phyloP scores from a whole-genome alignment of 1,284 basidiomycete genomes.

The Marasmius sp. region DNA sequence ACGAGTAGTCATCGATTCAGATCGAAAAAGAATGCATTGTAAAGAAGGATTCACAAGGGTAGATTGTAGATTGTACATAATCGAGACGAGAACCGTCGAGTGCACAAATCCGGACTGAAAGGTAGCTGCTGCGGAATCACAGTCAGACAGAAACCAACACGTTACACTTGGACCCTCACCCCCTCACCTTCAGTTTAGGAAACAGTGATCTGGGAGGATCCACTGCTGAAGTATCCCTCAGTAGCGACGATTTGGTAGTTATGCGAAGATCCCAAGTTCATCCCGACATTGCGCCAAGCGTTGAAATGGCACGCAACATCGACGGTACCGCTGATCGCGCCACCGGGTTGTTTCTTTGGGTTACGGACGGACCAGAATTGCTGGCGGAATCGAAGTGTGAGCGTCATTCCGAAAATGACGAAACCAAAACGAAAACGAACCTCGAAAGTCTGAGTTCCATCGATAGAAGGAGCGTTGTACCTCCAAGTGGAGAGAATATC shows the following conservation, averaged over 20 bases:
- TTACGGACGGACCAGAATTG: constrained; percentile 37
- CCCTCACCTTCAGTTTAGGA: background rate
- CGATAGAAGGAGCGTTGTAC: constrained; percentile 15
- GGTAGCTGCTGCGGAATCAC: no score
- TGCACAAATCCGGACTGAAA: no score
- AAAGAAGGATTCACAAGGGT: no score
- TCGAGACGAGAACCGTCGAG: no score
- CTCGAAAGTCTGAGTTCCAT: constrained; percentile 33
- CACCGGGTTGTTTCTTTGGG: constrained; percentile 11
- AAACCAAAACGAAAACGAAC: no score
- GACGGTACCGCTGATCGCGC: constrained; percentile 29
- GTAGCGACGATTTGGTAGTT: constrained; percentile 40
- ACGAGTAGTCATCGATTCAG: no score
- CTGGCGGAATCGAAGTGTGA: no score
- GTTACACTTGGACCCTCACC: no score
- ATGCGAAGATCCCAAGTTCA: constrained; percentile 29
- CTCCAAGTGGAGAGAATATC: constrained; percentile 9
- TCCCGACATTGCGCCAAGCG: constrained; percentile 31
- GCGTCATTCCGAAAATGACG: no score
- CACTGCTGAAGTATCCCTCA: constrained; percentile 21
- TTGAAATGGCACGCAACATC: constrained; percentile 36
- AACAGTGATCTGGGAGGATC: constrained; percentile 7
- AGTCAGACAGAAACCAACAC: no score
- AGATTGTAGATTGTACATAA: no score
- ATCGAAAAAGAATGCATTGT: no score